These are phyloP conservation scores for Tricharina praecox DNA, from an alignment of 495 filamentous ascomycete genomes.

Conservation along the genomic window DNA sequence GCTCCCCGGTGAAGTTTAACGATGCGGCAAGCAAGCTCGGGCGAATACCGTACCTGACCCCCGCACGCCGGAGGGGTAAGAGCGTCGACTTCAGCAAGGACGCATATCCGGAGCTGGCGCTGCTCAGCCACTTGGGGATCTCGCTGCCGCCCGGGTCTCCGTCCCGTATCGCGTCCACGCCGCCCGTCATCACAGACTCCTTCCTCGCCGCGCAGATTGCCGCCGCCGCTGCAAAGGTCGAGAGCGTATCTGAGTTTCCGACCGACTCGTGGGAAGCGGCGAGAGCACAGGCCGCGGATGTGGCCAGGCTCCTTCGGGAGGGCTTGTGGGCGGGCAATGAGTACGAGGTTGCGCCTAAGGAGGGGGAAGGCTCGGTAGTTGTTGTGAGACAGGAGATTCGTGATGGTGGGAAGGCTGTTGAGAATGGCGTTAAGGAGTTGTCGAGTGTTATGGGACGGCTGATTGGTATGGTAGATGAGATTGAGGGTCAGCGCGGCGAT, in stretches of 20 bases:
- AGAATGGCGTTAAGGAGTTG: slow-evolving; percentile 12
- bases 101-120: slow-evolving; percentile 17
- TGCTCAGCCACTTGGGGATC: slow-evolving; percentile 21
- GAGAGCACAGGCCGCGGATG: slow-evolving; percentile 6
- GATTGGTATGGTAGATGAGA: slow-evolving; percentile 19
- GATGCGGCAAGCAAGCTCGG: slow-evolving; percentile 4
- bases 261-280: neutral
- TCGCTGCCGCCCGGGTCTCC: slow-evolving; percentile 10
- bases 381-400: slow-evolving; percentile 3
- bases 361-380: slow-evolving; percentile 11
- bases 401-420: slow-evolving; percentile 11
- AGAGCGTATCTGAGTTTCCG: neutral
- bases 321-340: slow-evolving; percentile 15
- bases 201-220: slow-evolving; percentile 8
- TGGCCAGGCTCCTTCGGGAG: slow-evolving; percentile 3
- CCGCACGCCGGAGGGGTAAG: slow-evolving; percentile 13
- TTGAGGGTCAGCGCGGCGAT: slow-evolving; percentile 17
- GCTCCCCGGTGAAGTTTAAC: neutral
- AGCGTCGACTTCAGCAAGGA: slow-evolving; percentile 10
- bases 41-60: slow-evolving; percentile 18
- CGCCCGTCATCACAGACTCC: slow-evolving; percentile 8
- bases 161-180: neutral
- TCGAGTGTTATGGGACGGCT: slow-evolving; percentile 15
- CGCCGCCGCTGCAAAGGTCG: slow-evolving; percentile 11
- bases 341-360: slow-evolving; percentile 7